Percentiles rank a stretch among this genome's conserved stretches.
These are phyloP conservation scores for Hypoxylon sp. DNA, from an alignment of 2,329 filamentous ascomycete genomes.

Conservation along the genomic window DNA sequence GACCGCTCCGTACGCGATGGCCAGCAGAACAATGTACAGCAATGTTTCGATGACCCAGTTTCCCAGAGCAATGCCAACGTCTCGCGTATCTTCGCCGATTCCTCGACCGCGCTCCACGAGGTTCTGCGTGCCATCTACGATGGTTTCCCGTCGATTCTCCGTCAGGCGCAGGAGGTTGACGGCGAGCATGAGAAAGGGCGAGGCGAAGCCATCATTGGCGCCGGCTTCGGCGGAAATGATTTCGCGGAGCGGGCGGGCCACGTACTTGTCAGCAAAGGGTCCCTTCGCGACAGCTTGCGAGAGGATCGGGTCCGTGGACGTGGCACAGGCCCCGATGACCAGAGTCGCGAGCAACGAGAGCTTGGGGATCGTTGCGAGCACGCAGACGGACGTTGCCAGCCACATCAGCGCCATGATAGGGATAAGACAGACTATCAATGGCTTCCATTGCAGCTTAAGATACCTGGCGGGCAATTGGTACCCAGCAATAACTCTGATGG, in stretches of 20 bases:
- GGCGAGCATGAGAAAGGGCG: slow-evolving; percentile 67
- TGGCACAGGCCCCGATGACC: slow-evolving; percentile 67
- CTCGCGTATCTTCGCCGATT: slow-evolving; percentile 60
- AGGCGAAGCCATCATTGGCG: slow-evolving; percentile 68
- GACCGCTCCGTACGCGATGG: slow-evolving; percentile 59
- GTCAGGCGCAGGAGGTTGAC: slow-evolving; percentile 64
- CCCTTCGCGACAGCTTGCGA: slow-evolving; percentile 70
- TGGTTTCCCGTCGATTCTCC: slow-evolving; percentile 45
- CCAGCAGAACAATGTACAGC: slow-evolving; percentile 65
- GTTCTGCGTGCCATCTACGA: slow-evolving; percentile 1
- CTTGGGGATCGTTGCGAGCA: slow-evolving; percentile 62
- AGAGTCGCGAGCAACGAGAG: slow-evolving; percentile 61
- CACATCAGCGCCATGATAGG: slow-evolving; percentile 70
- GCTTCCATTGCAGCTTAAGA: slow-evolving; percentile 56
- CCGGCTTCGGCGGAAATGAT: slow-evolving; percentile 70
- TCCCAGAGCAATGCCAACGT: slow-evolving; percentile 59
- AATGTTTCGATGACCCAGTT: slow-evolving; percentile 68
- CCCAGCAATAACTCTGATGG: slow-evolving; percentile 60
- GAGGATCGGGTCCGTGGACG: slow-evolving; percentile 68
- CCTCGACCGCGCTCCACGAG: slow-evolving; percentile 36
- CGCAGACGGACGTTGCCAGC: slow-evolving; percentile 64
- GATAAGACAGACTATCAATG: slow-evolving; percentile 62
- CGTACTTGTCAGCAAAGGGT: slow-evolving; percentile 68
- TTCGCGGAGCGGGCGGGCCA: slow-evolving; percentile 63
- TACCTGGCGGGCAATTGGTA: slow-evolving; percentile 68